Evolutionary conservation across 805 yeast genomes (phyloP), one percentile per base, ranked within the genome.

Genomic region (Wickerhamomyces bisporus): DNA sequence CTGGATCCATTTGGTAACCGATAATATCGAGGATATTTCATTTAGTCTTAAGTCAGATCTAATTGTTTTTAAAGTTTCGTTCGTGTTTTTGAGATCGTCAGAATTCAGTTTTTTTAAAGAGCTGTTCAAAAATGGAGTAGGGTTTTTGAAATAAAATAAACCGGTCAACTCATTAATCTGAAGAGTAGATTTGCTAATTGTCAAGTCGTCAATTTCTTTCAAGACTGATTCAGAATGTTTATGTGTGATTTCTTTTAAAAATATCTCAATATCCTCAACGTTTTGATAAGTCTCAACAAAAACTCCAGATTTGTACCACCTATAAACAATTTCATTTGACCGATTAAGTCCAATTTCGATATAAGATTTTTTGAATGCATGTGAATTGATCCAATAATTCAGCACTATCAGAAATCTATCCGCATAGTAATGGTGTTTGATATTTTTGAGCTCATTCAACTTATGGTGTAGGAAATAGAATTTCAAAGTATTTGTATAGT

Each of bases 1-100:
- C n/a, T 67, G 63, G 6, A 75, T 68, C 93, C 93, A 85, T 21
- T 81, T 85, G 0, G 80, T 73, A 0, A 86, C 81, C 26, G 68
- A 64, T 38, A 86, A 70, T 43, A 79, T 68, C 8, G 75, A 70
- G 11, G 73, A 61, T 21, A 80, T 62, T 40, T 79, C 82, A 31
- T 66, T 62, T 20, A 50, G 42, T 30, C 47, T 48, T 15, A 43
- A 27, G 17, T 48, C 48, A 5, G 39, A 31, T 28, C 53, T 45
- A 5, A 52, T 39, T 8, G 42, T 15, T 13, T 43, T 42, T 21
- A 53, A 32, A 15, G 50, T 52, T 3, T 41, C 43, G 31, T 53
- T 50, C 28, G 51, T 54, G 20, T 48, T 48, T 18, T 42, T 43
- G 32, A 47, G 49, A 30, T 55, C 57, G 29, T 52, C 55, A n/a